These are phyloP conservation scores for Eucalyptus pumila DNA, from an alignment of 345 rosid genomes.

Conservation along the genomic window DNA sequence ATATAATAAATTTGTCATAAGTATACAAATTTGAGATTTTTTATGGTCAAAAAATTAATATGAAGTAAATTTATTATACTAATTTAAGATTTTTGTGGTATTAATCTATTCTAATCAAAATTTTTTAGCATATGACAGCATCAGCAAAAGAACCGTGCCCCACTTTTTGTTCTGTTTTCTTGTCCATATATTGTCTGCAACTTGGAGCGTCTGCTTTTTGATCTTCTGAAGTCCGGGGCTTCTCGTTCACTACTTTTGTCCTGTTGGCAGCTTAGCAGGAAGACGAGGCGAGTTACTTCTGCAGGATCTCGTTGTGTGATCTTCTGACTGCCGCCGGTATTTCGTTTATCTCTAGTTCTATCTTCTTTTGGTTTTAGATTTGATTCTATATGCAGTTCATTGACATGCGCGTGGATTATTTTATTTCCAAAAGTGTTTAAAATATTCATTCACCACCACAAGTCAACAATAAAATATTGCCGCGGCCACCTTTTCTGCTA, in stretches of 20 bases:
- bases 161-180: too few relatives aligned
- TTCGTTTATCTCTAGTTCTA: not conserved
- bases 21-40: accelerated
- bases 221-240: not conserved
- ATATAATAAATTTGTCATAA: too few relatives aligned
- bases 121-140: not conserved
- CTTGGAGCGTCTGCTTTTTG: not conserved
- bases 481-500: not conserved
- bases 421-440: not conserved
- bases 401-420: not conserved
- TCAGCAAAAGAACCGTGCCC: not conserved
- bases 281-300: not conserved
- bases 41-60: too few relatives aligned
- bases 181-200: not conserved
- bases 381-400: not conserved
- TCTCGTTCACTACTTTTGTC: not conserved
- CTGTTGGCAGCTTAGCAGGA: not conserved
- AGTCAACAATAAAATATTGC: not conserved
- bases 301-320: not conserved
- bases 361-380: not conserved
- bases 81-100: too few relatives aligned
- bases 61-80: too few relatives aligned
- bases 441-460: not conserved
- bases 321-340: not conserved
- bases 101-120: too few relatives aligned